phyloP scores from a whole-genome alignment of 2,329 filamentous ascomycete genomes.

The Elsinoe batatas region DNA sequence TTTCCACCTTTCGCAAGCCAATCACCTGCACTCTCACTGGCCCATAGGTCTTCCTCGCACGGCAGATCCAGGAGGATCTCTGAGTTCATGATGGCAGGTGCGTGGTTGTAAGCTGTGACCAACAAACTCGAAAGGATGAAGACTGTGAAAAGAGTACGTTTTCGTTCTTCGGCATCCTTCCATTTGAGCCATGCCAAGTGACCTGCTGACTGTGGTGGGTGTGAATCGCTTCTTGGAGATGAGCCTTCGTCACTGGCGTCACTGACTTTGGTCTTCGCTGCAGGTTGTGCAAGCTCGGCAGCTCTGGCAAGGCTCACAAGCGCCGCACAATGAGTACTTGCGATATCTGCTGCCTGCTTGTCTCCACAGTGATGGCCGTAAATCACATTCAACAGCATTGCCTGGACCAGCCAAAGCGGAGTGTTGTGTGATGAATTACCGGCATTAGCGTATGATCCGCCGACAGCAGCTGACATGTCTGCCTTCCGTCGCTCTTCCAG shows the following conservation, averaged over 20 bases:
- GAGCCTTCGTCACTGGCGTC: slow-evolving; percentile 31
- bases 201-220: slow-evolving; percentile 19
- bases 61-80: slow-evolving; percentile 84
- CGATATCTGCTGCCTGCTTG: slow-evolving; percentile 81
- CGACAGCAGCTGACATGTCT: slow-evolving; percentile 57
- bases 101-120: slow-evolving; percentile 86
- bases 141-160: slow-evolving; percentile 82
- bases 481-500: slow-evolving; percentile 83
- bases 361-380: slow-evolving; percentile 94
- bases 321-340: slow-evolving; percentile 82
- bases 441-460: slow-evolving; percentile 28
- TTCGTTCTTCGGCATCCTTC: slow-evolving; percentile 82
- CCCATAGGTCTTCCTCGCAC: slow-evolving; percentile 86
- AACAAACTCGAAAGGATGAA: slow-evolving; percentile 86
- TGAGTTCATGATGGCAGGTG: slow-evolving; percentile 83
- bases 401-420: slow-evolving; percentile 89
- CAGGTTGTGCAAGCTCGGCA: slow-evolving; percentile 61
- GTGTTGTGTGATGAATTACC: slow-evolving; percentile 48
- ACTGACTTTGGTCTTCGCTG: slow-evolving; percentile 24
- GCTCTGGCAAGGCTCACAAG: slow-evolving; percentile 84
- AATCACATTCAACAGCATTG: slow-evolving; percentile 91
- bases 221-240: slow-evolving; percentile 27
- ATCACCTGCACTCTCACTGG: slow-evolving; percentile 68
- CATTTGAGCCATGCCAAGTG: slow-evolving; percentile 72
- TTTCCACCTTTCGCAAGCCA: slow-evolving; percentile 72